Conservation (phyloP, 2,329 filamentous ascomycete species). For the Ophiostoma sp. region DNA sequence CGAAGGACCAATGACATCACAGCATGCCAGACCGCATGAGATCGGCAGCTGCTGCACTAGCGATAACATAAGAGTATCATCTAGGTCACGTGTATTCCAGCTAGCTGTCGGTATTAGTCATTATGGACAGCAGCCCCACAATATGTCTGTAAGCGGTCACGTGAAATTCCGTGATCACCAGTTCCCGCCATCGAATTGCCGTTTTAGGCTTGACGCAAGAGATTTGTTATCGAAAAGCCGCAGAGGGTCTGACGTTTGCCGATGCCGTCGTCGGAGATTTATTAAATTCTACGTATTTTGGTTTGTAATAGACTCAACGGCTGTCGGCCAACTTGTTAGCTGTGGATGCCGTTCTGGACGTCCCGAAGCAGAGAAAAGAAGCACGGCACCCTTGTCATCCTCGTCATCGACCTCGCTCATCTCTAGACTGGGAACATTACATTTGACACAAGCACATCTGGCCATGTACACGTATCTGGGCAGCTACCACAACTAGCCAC, state of each 20-base stretch:
- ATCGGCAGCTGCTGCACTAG: neutral
- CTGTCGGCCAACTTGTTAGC: neutral
- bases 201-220: constrained; percentile 16
- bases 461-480: no score
- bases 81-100: constrained; percentile 1
- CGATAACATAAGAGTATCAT: neutral
- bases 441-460: no score
- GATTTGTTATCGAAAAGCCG: constrained; percentile 4
- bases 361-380: neutral
- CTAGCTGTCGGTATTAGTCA: neutral
- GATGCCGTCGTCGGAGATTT: neutral
- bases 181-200: constrained; percentile 2
- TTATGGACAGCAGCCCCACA: neutral
- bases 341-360: neutral
- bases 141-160: constrained; percentile 16
- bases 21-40: neutral
- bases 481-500: neutral
- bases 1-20: constrained; percentile 10
- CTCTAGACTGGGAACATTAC: neutral
- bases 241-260: constrained; percentile 8
- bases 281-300: neutral
- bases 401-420: neutral
- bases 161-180: constrained; percentile 24
- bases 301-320: constrained; percentile 8
- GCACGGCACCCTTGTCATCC: neutral